phyloP scores from a whole-genome alignment of 495 filamentous ascomycete genomes.

The Stereocaulon alpinum region DNA sequence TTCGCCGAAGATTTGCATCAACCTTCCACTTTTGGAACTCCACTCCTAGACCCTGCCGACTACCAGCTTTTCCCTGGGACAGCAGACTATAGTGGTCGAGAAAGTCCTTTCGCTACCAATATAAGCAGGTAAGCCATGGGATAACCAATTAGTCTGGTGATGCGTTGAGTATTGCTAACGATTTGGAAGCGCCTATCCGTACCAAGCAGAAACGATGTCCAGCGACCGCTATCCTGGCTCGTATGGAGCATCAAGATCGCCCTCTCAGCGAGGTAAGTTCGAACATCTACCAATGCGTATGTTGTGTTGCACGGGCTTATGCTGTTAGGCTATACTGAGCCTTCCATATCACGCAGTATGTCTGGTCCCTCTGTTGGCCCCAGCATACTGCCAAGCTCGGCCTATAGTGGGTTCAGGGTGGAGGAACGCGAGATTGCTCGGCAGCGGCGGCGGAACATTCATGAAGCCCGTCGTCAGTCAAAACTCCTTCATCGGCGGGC shows the following conservation, averaged over 20 bases:
- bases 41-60: slow-evolving; percentile 8
- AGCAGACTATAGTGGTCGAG: slow-evolving; percentile 9
- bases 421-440: slow-evolving; percentile 23
- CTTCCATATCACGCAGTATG: slow-evolving; percentile 25
- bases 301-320: slow-evolving; percentile 3
- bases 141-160: background rate
- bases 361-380: slow-evolving; percentile 22
- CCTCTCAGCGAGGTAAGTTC: slow-evolving; percentile 19
- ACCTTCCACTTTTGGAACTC: slow-evolving; percentile 10
- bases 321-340: slow-evolving; percentile 19
- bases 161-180: background rate
- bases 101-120: slow-evolving; percentile 9
- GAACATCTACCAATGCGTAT: background rate
- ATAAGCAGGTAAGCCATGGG: slow-evolving; percentile 14
- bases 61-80: slow-evolving; percentile 14
- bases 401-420: slow-evolving; percentile 20
- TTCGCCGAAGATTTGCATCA: slow-evolving; percentile 7
- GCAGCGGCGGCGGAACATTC: slow-evolving; percentile 23
- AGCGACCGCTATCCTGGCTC: slow-evolving; percentile 14
- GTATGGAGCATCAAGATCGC: slow-evolving; percentile 16
- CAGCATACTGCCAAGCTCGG: slow-evolving; percentile 26
- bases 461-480: slow-evolving; percentile 20
- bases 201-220: slow-evolving; percentile 5
- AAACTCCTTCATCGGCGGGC: slow-evolving; percentile 19
- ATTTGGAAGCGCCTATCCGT: slow-evolving; percentile 2